Evolutionary conservation across 2,329 filamentous ascomycete species (phyloP), one percentile per base, ranked within the genome.

Genomic region (Emergomyces orientalis): DNA sequence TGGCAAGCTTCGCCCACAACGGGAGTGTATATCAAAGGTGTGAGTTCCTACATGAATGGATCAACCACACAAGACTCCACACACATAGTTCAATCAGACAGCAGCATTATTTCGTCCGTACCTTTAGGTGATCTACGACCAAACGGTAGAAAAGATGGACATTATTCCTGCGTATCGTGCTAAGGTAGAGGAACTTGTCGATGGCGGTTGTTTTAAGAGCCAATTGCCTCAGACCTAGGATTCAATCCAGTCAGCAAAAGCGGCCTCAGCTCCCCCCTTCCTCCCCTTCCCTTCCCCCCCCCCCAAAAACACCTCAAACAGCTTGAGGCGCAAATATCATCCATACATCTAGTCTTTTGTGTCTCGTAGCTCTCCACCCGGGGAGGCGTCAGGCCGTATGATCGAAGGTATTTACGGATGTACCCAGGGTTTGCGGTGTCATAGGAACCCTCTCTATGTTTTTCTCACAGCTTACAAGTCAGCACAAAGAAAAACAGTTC

Each of bases 1-100:
- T 96, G 82, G 80, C 94, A 99, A 68, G 96, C 94, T 75, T 97
- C 93, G 71, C 94, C 94, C 71, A 99, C 79, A 32, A 79, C 78
- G 5, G 79, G 79, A 55, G 79, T 81, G 67, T 81, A 81, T 66
- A 81, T 80, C 64, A 81, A 70, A 59, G 79, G 79, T 19, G 79
- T 80, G 67, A 80, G 69, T 68, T 80, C 79, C 71, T 78, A 62
- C 60, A 60, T 60, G 27, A 17, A 52, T 27, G 14, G 14, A 19
- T 32, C 19, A 54, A 17, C 30, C 49, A 19, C 2, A 14, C 5
- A 1, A 54, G 2, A 43, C 25, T n/a, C 6, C 14, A 3, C 51
- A 2, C 17, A 34, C 3, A 9, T 4, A 3, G 30, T 11, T 22
- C 14, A 45, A 32, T 47, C 17, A 1, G 17, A 4, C 19, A 27